Conservation (phyloP, 2,329 filamentous ascomycete species). For the Mycocentrospora acerina region DNA sequence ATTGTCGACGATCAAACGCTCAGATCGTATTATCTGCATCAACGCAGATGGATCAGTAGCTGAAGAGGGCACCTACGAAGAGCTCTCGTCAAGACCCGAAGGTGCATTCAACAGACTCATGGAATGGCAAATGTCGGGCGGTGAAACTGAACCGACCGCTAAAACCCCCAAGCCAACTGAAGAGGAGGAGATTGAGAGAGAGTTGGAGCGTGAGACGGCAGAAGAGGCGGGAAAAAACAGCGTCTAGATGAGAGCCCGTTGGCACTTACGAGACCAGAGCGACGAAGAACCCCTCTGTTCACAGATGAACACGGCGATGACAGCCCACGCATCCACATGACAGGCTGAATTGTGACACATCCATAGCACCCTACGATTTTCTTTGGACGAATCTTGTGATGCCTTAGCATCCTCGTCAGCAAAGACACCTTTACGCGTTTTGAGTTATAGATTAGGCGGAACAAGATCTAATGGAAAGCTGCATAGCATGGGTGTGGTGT, state of each 20-base stretch:
- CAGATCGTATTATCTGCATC: slow-evolving; percentile 91
- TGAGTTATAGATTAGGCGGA: no score
- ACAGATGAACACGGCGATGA: slow-evolving; percentile 36
- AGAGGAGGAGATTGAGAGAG: slow-evolving; percentile 53
- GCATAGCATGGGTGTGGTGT: slow-evolving; percentile 14
- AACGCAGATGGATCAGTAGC: slow-evolving; percentile 84
- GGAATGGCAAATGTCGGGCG: slow-evolving; percentile 97
- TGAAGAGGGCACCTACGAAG: slow-evolving; percentile 81
- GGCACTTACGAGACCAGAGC: background rate
- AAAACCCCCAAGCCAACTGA: slow-evolving; percentile 44
- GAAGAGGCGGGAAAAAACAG: slow-evolving; percentile 32
- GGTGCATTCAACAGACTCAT: slow-evolving; percentile 94
- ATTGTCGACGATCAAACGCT: slow-evolving; percentile 93
- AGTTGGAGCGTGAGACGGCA: slow-evolving; percentile 41
- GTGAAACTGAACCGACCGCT: slow-evolving; percentile 52
- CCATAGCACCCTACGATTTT: no score
- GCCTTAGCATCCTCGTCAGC: no score
- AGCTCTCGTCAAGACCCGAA: slow-evolving; percentile 69
- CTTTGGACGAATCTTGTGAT: background rate
- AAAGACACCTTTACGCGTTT: no score
- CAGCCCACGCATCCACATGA: no score
- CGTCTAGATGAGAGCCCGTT: slow-evolving; percentile 9
- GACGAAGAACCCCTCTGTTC: slow-evolving; percentile 22
- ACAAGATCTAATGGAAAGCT: no score
- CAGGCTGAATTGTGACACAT: slow-evolving; percentile 2